A percentile compares a stretch with the other conserved stretches of the same genome.
Evolutionary conservation across 345 rosid species (phyloP).

Genomic region (Noccaea bulbosa): DNA sequence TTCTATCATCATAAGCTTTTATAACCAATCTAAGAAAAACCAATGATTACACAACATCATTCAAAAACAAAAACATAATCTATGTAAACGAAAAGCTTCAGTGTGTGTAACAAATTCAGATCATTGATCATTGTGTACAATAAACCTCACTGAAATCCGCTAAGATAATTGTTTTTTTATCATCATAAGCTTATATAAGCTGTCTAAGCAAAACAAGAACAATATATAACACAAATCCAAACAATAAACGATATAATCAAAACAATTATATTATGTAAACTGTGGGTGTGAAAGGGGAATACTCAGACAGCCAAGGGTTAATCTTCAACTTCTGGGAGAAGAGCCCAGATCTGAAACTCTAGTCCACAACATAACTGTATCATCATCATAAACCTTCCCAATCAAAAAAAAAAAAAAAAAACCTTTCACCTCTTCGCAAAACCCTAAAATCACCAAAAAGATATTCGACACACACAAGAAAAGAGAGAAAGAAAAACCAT

Average conservation of each 20-base stretch:
- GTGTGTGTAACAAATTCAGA: slow-evolving; percentile 98
- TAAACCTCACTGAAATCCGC: slow-evolving; percentile 95
- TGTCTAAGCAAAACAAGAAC: no score
- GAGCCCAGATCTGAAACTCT: slow-evolving; percentile 96
- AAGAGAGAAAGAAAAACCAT: slow-evolving; percentile 6
- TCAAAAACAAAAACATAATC: background rate
- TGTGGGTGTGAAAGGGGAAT: slow-evolving; percentile 21
- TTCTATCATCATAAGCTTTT: slow-evolving; percentile 79
- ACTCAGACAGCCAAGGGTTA: slow-evolving; percentile 99
- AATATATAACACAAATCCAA: background rate
- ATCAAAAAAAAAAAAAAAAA: background rate
- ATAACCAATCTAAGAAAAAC: background rate
- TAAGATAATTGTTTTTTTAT: slow-evolving; percentile 68
- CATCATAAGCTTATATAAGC: slow-evolving; percentile 69
- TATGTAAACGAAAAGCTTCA: slow-evolving; percentile 53
- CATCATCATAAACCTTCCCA: slow-evolving; percentile 60
- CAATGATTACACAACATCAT: no score
- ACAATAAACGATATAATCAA: rapidly evolving
- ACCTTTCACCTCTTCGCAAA: background rate
- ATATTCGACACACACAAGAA: background rate
- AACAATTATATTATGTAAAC: background rate
- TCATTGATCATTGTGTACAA: slow-evolving; percentile 50
- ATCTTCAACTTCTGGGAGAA: slow-evolving; percentile 71
- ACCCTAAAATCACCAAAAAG: background rate
- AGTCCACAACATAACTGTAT: slow-evolving; percentile 70